Base-by-base conservation (phyloP, 1,139 yeast genomes). In the Geotrichum siamense region DNA sequence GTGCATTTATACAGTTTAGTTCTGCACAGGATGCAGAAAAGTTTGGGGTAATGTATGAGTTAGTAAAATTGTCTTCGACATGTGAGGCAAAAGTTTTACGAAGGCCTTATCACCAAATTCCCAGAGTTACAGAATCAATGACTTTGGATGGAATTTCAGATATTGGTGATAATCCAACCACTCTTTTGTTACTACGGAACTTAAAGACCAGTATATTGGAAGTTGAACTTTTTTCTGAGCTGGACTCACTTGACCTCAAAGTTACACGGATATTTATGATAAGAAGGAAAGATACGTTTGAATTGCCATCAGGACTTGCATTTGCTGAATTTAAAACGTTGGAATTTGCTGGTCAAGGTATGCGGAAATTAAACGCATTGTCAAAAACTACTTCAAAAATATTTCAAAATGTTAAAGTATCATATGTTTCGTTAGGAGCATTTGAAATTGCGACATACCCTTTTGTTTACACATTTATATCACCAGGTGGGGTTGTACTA, bases 371-470 rank as follows among this genome's bases (percentile, higher is more conserved):
- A 8, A 40, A 40, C 25, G 34, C 29, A 16, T 12, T 30, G 6
- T 30, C 34, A 5, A 30, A 30, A 30, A 16, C n/a, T 4, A 16
- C n/a, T 16, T 5, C 20, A 6, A 26, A 21, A 15, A 26, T 19
- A n/a, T 12, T 21, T 9, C 26, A 26, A 13, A 23, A 25, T 16
- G 22, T 39, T 27, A 32, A 34, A 17, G 41, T 36, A 6, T 46
- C 49, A 16, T 42, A 42, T 27, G 39, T 39, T 9, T 46, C 49
- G 8, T 15, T 46, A 27, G 46, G 49, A 4, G 38, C 49, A 6
- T 46, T 46, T 37, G 46, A 33, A 16, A 41, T 43, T 21, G 44
- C 49, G 3, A 12, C 39, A 10, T 38, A 46, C 13, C 42, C 43
- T 3, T 39, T 20, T 17, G 21, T 33, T 21, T 26, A 42, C 20